Conservation (phyloP, 441 rosid species). For the Erodium trifolium region DNA sequence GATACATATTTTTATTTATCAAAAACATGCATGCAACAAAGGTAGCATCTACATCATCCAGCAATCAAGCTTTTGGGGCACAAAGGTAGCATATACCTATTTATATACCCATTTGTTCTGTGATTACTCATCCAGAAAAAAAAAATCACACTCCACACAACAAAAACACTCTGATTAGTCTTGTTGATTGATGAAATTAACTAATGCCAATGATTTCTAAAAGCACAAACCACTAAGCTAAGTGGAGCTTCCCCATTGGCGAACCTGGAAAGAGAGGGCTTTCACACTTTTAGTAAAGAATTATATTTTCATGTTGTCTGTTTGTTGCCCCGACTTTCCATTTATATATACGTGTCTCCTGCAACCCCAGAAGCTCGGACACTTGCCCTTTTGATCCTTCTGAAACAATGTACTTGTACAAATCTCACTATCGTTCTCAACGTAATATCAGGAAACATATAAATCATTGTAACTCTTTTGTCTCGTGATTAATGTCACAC, state of each 20-base stretch:
- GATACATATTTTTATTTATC: too few species aligned
- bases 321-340: background rate
- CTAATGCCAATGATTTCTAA: background rate
- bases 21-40: too few species aligned
- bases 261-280: background rate
- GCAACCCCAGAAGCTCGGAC: background rate
- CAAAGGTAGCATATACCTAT: too few species aligned
- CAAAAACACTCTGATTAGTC: background rate
- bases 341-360: slow-evolving; percentile 7
- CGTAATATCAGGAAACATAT: background rate
- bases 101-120: too few species aligned
- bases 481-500: background rate
- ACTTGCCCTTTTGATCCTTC: background rate
- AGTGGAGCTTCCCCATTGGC: slow-evolving; percentile 2
- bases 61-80: too few species aligned
- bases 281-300: background rate
- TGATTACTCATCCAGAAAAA: background rate
- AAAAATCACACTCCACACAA: background rate
- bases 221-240: slow-evolving; percentile 4
- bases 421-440: background rate
- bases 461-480: background rate
- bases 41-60: too few species aligned
- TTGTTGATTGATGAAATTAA: background rate
- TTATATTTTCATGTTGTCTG: background rate
- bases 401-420: background rate